Conservation (phyloP, 805 yeast species). For the Metschnikowia santaceciliae region DNA sequence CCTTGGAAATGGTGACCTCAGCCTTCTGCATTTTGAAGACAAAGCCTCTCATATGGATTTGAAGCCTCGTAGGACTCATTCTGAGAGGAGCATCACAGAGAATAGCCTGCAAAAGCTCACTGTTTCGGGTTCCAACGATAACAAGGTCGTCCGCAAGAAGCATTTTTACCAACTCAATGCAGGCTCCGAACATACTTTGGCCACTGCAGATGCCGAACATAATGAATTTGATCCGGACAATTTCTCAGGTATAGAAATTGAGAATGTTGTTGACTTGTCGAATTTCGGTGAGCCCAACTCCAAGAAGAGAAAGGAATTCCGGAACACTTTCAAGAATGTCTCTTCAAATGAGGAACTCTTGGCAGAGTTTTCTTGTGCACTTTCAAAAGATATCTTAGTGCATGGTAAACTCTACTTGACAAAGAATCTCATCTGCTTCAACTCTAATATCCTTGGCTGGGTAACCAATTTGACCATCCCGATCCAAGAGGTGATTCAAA, state of each 20-base stretch:
- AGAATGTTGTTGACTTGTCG: constrained; percentile 9
- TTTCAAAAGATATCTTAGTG: constrained; percentile 58
- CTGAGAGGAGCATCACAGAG: constrained; percentile 9
- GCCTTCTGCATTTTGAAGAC: constrained; percentile 27
- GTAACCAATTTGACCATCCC: constrained; percentile 57
- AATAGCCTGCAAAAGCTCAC: constrained; percentile 15
- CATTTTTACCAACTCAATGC: constrained; percentile 14
- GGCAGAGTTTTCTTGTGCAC: constrained; percentile 63
- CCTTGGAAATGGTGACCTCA: constrained; percentile 47
- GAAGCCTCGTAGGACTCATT: constrained; percentile 13
- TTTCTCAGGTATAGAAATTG: constrained; percentile 14
- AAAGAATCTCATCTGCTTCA: constrained; percentile 54
- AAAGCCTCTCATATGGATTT: not conserved
- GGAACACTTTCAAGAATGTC: constrained; percentile 51
- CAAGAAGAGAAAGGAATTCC: constrained; percentile 58
- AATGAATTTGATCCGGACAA: constrained; percentile 13
- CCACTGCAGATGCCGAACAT: constrained; percentile 15
- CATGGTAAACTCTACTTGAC: constrained; percentile 65
- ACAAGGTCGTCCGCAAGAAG: constrained; percentile 21
- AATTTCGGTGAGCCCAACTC: constrained; percentile 9
- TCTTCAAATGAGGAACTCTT: constrained; percentile 50
- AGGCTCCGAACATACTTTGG: constrained; percentile 12
- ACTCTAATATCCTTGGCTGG: constrained; percentile 65
- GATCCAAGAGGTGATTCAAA: constrained; percentile 55
- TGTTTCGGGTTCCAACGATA: constrained; percentile 17